Base-by-base conservation (phyloP, 257 asterid genomes). In the Solanum microdontum region DNA sequence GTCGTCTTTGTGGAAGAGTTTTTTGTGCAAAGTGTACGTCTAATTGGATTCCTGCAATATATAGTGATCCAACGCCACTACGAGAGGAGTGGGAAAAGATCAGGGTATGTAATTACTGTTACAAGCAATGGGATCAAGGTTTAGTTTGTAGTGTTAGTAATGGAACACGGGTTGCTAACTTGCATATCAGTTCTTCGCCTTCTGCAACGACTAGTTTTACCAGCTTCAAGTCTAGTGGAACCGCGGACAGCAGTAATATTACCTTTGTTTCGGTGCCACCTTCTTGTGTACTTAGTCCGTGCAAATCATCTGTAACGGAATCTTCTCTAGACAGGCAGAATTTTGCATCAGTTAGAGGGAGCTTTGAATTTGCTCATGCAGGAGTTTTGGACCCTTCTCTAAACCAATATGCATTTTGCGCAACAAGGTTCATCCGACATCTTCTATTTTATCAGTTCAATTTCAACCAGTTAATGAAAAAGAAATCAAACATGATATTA, bases 1-100 rank as follows among this genome's bases (percentile, higher is more conserved):
- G 99, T 92, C 95, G 99, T 32, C 94, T 91, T 75, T 97, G 99
- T 76, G 99, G 98, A 43, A 88, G 98, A 30, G 93, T 97, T 70
- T 97, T 97, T 90, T 97, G 99, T 82, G 91, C 91, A 43, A 97
- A 92, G 92, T 97, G 99, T 88, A 95, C 99, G 28, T 92, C 98
- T 39, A 93, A 95, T 90, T 91, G 95, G 97, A 55, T 97, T 82
- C 98, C 98, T 26, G 85, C 93, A 10, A 86, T 86, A 70, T 87
- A 90, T 79, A 70, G 80, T 75, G 92, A 90, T 60, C 79, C 88
- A 58, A 89, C 90, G 84, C 26, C 87, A 75, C 77, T 91, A 51
- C 45, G 39, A 87, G 97, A 94, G 87, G 98, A 93, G 74, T 88
- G 93, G 94, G 98, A 95, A 86, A 96, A 89, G 91, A 87, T 96